Conservation (phyloP, 176 grass and related monocot species). For the Zizania latifolia region DNA sequence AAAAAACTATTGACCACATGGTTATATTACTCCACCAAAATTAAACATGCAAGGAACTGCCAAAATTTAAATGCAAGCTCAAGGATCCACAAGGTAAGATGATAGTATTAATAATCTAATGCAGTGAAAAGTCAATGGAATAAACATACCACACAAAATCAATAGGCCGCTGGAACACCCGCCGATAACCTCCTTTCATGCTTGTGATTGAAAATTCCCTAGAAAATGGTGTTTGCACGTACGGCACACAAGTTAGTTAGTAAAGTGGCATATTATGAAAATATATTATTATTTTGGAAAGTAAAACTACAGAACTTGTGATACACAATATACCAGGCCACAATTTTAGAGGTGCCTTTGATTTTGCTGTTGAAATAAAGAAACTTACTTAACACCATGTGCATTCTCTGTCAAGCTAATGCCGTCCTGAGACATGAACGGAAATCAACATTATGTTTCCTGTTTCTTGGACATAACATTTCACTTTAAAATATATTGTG, state of each 20-base stretch:
- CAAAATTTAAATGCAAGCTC: background rate
- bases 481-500: background rate
- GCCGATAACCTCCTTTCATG: slow-evolving; percentile 90
- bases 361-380: background rate
- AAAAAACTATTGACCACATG: background rate
- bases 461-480: background rate
- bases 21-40: background rate
- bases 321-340: background rate
- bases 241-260: slow-evolving; percentile 8
- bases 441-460: slow-evolving; percentile 15
- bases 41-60: background rate
- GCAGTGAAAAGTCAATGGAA: background rate
- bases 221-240: slow-evolving; percentile 25
- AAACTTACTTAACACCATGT: slow-evolving; percentile 88
- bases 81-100: slow-evolving; percentile 9
- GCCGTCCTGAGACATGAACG: slow-evolving; percentile 71
- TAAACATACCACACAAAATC: slow-evolving; percentile 71
- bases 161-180: slow-evolving; percentile 79
- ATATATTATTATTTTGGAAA: background rate
- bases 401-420: slow-evolving; percentile 85
- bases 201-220: slow-evolving; percentile 96
- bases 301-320: background rate
- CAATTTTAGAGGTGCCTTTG: background rate
- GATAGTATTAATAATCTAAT: background rate
- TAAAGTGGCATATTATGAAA: slow-evolving; percentile 1